A percentile compares a stretch with the other conserved stretches of the same genome.
Conservation (phyloP, 2,329 filamentous ascomycete species). For the Diaporthe aspalathi region DNA sequence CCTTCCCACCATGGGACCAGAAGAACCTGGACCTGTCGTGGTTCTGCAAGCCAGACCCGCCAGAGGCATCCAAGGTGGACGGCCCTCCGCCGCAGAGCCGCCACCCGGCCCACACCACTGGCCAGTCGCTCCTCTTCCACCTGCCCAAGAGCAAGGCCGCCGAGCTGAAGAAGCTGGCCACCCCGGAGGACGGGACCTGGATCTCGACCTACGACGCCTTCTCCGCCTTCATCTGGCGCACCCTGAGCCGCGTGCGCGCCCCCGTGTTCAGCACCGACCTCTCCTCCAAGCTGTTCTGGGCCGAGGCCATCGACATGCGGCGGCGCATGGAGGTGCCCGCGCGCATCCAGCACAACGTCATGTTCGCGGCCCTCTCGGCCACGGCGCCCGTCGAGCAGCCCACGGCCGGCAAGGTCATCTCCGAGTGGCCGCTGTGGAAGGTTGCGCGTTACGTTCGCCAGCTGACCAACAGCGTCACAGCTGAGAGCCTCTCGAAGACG, state of each 20-base stretch:
- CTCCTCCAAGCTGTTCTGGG: conserved; percentile 47
- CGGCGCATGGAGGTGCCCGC: conserved; percentile 49
- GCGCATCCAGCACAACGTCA: conserved; percentile 52
- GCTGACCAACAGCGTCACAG: conserved; percentile 50
- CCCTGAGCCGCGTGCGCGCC: conserved; percentile 50
- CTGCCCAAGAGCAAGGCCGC: conserved; percentile 56
- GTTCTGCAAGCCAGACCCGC: conserved; percentile 46
- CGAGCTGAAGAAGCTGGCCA: conserved; percentile 52
- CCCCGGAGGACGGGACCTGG: conserved; percentile 50
- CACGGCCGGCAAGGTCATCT: conserved; percentile 50
- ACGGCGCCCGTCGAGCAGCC: conserved; percentile 45
- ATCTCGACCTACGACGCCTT: conserved; percentile 61
- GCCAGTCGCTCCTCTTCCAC: conserved; percentile 53
- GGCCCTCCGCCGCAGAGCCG: conserved; percentile 45
- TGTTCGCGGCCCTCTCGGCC: conserved; percentile 46
- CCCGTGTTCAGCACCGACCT: conserved; percentile 49
- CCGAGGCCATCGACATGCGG: conserved; percentile 54
- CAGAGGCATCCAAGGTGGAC: conserved; percentile 47
- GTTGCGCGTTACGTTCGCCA: conserved; percentile 52
- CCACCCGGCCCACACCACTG: conserved; percentile 46
- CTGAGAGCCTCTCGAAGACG: conserved; percentile 46
- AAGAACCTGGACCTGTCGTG: conserved; percentile 50
- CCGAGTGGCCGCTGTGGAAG: conserved; percentile 49
- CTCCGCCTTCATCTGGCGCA: conserved; percentile 56
- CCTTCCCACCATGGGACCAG: conserved; percentile 51